phyloP scores from a whole-genome alignment of 345 rosid genomes.

The Lepidium sativum region DNA sequence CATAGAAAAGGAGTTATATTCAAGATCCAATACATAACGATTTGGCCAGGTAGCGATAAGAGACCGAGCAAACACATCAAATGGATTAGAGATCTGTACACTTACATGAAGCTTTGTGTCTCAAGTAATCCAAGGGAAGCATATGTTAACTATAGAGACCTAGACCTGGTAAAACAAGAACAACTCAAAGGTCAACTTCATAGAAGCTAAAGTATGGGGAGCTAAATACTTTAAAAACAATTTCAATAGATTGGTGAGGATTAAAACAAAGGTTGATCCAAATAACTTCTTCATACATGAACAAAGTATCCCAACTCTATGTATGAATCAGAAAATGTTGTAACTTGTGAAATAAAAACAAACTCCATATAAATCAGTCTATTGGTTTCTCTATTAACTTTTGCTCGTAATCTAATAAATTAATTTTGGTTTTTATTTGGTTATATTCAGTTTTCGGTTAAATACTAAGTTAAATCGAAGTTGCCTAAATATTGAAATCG shows the following conservation, averaged over 20 bases:
- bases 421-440: too few species aligned
- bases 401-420: too few species aligned
- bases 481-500: too few species aligned
- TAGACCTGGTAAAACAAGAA: conserved; percentile 44
- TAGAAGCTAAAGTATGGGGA: conserved; percentile 41
- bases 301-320: conserved; percentile 47
- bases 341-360: background rate
- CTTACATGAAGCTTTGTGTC: conserved; percentile 50
- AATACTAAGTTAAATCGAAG: too few species aligned
- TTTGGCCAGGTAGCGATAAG: conserved; percentile 33
- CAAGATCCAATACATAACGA: conserved; percentile 37
- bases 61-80: conserved; percentile 18
- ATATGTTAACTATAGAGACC: conserved; percentile 60
- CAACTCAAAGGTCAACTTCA: conserved; percentile 13
- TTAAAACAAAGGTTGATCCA: conserved; percentile 53
- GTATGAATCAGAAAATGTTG: background rate
- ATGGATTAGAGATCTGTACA: conserved; percentile 38
- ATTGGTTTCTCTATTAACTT: background rate
- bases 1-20: conserved; percentile 46
- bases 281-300: conserved; percentile 50
- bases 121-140: conserved; percentile 44
- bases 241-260: conserved; percentile 39
- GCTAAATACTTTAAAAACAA: conserved; percentile 42
- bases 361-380: background rate
- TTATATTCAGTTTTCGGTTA: too few species aligned